Percentiles rank a stretch among this genome's conserved stretches.
phyloP scores from a whole-genome alignment of 768 basidiomycete genomes.

The Tulasnella sp. region DNA sequence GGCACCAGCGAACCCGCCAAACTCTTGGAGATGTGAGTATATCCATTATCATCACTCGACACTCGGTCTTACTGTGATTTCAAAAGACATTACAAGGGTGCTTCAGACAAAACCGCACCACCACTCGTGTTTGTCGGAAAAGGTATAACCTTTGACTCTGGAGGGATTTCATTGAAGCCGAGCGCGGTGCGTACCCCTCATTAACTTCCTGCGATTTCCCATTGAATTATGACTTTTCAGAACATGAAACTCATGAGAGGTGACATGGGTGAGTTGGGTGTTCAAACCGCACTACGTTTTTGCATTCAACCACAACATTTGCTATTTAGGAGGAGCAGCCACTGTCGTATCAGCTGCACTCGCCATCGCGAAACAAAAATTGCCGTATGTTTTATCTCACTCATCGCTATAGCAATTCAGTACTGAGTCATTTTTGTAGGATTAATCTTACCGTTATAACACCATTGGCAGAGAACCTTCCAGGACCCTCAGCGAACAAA shows the following conservation, averaged over 20 bases:
- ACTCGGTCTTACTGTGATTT: background rate
- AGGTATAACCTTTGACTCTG: slow-evolving; percentile 78
- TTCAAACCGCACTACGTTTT: background rate
- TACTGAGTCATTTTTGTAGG: slow-evolving; percentile 26
- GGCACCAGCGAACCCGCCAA: slow-evolving; percentile 76
- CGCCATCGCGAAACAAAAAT: slow-evolving; percentile 64
- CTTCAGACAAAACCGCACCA: slow-evolving; percentile 36
- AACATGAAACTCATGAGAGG: slow-evolving; percentile 76
- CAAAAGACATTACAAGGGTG: slow-evolving; percentile 69
- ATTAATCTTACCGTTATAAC: slow-evolving; percentile 62
- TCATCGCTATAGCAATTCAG: background rate
- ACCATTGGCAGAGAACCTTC: slow-evolving; percentile 78
- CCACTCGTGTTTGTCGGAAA: slow-evolving; percentile 75
- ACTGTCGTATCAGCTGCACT: slow-evolving; percentile 57
- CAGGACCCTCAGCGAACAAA: slow-evolving; percentile 51
- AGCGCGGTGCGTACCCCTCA: slow-evolving; percentile 34
- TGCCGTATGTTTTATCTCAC: slow-evolving; percentile 45
- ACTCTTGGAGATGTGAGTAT: slow-evolving; percentile 62
- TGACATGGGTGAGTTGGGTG: slow-evolving; percentile 54
- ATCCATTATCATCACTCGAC: background rate
- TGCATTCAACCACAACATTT: background rate
- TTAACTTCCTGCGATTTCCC: background rate
- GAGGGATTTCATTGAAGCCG: slow-evolving; percentile 81
- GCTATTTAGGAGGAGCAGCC: slow-evolving; percentile 53
- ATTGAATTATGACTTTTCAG: slow-evolving; percentile 26